A percentile compares a stretch with the other conserved stretches of the same genome.
phyloP scores from a whole-genome alignment of 1,284 basidiomycete species.

The Leccinum cinnamomeum region DNA sequence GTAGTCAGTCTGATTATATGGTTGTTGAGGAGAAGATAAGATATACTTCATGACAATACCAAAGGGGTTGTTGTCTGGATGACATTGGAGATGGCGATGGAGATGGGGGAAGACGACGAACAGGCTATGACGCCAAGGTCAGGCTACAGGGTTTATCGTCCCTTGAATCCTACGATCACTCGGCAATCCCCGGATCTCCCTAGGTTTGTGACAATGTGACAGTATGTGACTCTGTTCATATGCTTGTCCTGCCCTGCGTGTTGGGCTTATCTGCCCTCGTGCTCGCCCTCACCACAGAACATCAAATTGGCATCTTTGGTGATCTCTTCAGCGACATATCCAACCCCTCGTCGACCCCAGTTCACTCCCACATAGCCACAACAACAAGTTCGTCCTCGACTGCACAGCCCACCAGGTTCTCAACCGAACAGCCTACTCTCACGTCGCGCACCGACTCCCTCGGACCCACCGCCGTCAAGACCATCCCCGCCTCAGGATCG shows the following conservation, averaged over 20 bases:
- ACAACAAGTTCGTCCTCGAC: not conserved
- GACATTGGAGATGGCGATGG: conserved; percentile 48
- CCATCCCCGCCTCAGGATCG: conserved; percentile 3
- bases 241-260: conserved; percentile 2
- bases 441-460: not conserved
- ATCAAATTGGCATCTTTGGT: conserved; percentile 16
- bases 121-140: conserved; percentile 17
- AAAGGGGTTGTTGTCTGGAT: conserved; percentile 59
- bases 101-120: not conserved
- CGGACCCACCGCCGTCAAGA: conserved; percentile 2
- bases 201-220: not conserved
- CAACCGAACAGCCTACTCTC: not conserved
- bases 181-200: conserved; percentile 16
- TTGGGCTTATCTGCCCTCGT: conserved; percentile 7
- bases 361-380: not conserved
- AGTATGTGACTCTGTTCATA: not conserved
- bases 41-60: conserved; percentile 76
- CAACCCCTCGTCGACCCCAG: not conserved
- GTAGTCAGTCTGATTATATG: not conserved
- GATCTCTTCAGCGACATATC: conserved; percentile 12
- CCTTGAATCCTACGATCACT: not conserved
- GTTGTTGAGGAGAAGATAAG: not conserved
- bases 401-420: not conserved
- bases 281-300: not conserved
- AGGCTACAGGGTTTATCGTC: not conserved